These are phyloP conservation scores for Talaromyces trachyspermus DNA, from an alignment of 495 filamentous ascomycete species.

Conservation along the genomic window DNA sequence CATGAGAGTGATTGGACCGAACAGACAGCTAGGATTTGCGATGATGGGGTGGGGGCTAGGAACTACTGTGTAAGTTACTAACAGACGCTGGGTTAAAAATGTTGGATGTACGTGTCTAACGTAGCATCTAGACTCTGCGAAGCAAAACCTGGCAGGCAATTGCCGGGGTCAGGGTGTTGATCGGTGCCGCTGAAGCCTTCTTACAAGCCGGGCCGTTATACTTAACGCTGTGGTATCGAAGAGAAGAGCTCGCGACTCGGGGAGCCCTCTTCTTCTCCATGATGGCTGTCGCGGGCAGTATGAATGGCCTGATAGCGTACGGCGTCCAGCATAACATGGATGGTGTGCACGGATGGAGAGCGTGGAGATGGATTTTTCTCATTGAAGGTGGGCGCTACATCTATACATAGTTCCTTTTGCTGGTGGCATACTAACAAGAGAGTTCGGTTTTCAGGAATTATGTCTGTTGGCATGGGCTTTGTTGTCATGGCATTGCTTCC, in stretches of 20 bases:
- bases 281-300: conserved; percentile 33
- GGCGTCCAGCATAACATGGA: conserved; percentile 18
- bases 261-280: conserved; percentile 39
- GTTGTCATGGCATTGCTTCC: neutral
- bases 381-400: conserved; percentile 43
- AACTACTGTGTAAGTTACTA: too few species aligned
- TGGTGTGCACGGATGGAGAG: conserved; percentile 47
- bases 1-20: too few species aligned
- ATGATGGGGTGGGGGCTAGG: too few species aligned
- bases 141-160: neutral
- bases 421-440: neutral
- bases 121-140: neutral
- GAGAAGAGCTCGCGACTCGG: conserved; percentile 39
- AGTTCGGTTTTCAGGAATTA: neutral
- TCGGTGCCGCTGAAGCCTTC: neutral
- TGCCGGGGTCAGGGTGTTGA: neutral
- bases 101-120: neutral
- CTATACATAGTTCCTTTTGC: too few species aligned
- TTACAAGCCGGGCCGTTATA: conserved; percentile 39
- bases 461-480: neutral
- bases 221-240: conserved; percentile 40
- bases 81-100: neutral
- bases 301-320: conserved; percentile 39
- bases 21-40: too few species aligned
- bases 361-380: conserved; percentile 76